These are phyloP conservation scores for Quercus variabilis DNA, from an alignment of 306 rosid genomes.

Conservation along the genomic window DNA sequence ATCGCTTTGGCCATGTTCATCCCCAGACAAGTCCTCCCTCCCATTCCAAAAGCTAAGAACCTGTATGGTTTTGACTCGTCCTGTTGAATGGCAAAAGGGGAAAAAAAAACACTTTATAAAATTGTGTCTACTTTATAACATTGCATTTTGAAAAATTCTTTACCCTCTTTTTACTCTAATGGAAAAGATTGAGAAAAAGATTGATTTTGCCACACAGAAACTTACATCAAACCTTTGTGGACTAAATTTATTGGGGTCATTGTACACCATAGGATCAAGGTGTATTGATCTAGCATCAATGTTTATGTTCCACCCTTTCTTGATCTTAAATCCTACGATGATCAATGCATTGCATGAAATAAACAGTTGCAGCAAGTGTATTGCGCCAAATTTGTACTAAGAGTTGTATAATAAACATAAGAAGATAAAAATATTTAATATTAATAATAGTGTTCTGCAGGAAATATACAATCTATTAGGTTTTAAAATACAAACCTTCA, in stretches of 20 bases:
- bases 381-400: too few species aligned
- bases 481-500: slow-evolving; percentile 37
- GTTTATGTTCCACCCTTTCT: slow-evolving; percentile 81
- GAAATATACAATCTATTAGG: neutral
- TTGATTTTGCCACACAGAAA: neutral
- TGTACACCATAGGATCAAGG: slow-evolving; percentile 52
- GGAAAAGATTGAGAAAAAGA: neutral
- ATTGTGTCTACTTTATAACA: neutral
- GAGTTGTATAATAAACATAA: too few species aligned
- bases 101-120: neutral
- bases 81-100: slow-evolving; percentile 24
- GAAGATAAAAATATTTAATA: too few species aligned
- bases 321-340: slow-evolving; percentile 55
- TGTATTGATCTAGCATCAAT: slow-evolving; percentile 79
- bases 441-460: too few species aligned
- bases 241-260: slow-evolving; percentile 54
- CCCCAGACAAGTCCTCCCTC: slow-evolving; percentile 87
- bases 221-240: slow-evolving; percentile 77
- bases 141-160: neutral
- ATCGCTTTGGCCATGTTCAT: slow-evolving; percentile 81
- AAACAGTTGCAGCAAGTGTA: too few species aligned
- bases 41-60: slow-evolving; percentile 91
- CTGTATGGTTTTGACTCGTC: slow-evolving; percentile 57
- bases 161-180: neutral
- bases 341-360: neutral